phyloP scores from a whole-genome alignment of 139 green algal species.

The Picochlorum sp. region DNA sequence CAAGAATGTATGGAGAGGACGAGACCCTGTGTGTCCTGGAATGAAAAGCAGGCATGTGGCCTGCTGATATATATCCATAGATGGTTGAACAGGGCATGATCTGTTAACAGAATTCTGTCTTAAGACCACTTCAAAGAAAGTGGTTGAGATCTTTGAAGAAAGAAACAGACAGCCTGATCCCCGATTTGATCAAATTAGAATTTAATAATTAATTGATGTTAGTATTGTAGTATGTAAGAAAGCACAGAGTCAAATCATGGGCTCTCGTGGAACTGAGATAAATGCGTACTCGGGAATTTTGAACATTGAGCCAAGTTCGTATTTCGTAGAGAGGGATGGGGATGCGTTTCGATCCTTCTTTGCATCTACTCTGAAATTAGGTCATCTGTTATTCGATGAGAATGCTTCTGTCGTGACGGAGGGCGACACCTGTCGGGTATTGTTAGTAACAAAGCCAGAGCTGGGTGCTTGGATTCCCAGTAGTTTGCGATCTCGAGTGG shows the following conservation, averaged over 20 bases:
- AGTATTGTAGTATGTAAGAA: too few relatives aligned
- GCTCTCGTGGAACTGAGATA: too few relatives aligned
- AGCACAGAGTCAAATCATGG: too few relatives aligned
- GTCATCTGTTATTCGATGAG: background rate
- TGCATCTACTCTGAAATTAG: slow-evolving; percentile 9
- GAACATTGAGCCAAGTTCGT: background rate
- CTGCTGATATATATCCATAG: too few relatives aligned
- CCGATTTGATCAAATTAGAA: too few relatives aligned
- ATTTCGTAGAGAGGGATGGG: slow-evolving; percentile 30
- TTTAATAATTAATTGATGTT: too few relatives aligned
- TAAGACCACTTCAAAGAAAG: too few relatives aligned
- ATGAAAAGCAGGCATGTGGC: background rate
- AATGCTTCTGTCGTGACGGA: background rate
- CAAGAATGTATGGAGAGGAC: slow-evolving; percentile 8
- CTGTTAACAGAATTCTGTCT: too few relatives aligned
- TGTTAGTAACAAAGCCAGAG: slow-evolving; percentile 34
- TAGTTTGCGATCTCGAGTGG: slow-evolving; percentile 2
- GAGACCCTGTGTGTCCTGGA: background rate
- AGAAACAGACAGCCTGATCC: too few relatives aligned
- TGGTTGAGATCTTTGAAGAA: too few relatives aligned
- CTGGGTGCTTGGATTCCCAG: slow-evolving; percentile 26
- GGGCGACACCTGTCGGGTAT: slow-evolving; percentile 13
- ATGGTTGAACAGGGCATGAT: too few relatives aligned
- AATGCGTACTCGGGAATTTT: too few relatives aligned
- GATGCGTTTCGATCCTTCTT: slow-evolving; percentile 27